Percentiles rank a stretch among this genome's conserved stretches.
Conservation (phyloP, 1,139 yeast species). For the Taphrina populina region DNA sequence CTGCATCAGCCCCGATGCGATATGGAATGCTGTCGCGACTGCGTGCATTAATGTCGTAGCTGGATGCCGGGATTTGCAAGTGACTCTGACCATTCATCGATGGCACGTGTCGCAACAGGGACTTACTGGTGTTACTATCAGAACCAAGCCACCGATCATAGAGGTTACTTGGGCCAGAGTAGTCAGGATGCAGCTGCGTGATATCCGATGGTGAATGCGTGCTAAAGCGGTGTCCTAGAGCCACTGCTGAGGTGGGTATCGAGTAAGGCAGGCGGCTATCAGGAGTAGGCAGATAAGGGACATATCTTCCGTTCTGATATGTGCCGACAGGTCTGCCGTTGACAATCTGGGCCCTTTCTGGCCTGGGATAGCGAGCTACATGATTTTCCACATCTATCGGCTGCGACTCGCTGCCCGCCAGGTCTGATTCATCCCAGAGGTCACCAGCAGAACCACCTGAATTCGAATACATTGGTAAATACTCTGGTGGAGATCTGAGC, state of each 20-base stretch:
- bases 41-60: neutral
- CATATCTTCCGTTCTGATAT: neutral
- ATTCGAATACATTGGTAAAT: neutral
- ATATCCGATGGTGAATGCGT: no score
- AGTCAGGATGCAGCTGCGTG: neutral
- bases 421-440: no score
- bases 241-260: no score
- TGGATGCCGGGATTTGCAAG: neutral
- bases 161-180: neutral
- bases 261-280: no score
- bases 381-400: constrained; percentile 11
- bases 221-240: no score
- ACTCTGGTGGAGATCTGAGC: neutral
- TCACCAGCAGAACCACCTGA: neutral
- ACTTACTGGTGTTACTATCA: constrained; percentile 1
- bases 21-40: neutral
- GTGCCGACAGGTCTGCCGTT: constrained; percentile 11
- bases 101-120: neutral
- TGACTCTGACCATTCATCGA: constrained; percentile 9
- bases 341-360: constrained; percentile 9
- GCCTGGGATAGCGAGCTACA: neutral
- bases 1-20: no score
- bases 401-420: neutral
- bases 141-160: no score
- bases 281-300: neutral